Conservation (phyloP, 2,329 filamentous ascomycete species). For the Verticillium isaacii region DNA sequence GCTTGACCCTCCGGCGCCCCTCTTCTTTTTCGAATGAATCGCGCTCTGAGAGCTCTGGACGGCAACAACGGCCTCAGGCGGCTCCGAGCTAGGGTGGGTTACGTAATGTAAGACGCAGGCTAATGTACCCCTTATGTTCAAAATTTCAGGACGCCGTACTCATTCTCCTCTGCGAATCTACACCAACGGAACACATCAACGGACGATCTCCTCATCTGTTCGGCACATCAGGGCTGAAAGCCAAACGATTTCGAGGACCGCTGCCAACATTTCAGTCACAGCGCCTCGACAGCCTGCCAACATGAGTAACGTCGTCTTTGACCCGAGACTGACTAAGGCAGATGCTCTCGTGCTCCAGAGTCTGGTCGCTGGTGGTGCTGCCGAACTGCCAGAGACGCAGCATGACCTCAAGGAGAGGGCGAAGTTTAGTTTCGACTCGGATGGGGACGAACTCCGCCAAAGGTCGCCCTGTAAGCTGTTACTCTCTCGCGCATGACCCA, state of each 20-base stretch:
- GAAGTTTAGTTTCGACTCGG: not conserved
- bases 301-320: conserved; percentile 29
- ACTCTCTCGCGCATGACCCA: not conserved
- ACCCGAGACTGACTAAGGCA: conserved; percentile 33
- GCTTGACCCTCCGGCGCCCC: no score
- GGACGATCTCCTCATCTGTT: not conserved
- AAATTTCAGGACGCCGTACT: not conserved
- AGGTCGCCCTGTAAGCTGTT: not conserved
- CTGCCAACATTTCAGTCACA: not conserved
- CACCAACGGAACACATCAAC: not conserved
- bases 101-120: not conserved
- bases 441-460: not conserved
- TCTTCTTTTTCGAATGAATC: not conserved
- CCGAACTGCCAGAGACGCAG: not conserved
- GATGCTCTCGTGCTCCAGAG: conserved; percentile 35
- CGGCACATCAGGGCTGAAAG: not conserved
- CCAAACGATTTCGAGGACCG: not conserved
- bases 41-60: not conserved
- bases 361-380: conserved; percentile 18
- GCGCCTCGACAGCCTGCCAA: conserved; percentile 19
- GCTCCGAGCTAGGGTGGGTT: not conserved
- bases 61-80: no score
- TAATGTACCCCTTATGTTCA: not conserved
- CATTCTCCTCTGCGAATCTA: not conserved
- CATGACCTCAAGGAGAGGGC: conserved; percentile 2